Evolutionary conservation across 2,329 filamentous ascomycete species (phyloP), one percentile per base, ranked within the genome.

Genomic region (Cladophialophora psammophila): DNA sequence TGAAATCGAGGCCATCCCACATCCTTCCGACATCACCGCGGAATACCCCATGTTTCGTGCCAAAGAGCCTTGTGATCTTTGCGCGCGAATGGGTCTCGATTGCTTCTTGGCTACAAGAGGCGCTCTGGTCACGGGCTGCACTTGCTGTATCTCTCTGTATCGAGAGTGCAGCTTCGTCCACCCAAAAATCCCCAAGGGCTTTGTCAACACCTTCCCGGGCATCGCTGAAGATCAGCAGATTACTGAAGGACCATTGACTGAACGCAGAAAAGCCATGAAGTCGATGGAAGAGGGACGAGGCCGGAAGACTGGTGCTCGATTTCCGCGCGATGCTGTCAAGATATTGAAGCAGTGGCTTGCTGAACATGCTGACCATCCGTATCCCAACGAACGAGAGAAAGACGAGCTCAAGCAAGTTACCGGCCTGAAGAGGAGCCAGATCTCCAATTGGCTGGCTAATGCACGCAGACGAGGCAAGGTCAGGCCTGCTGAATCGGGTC

Each of bases 401-500:
- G 91, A 93, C 71, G 86, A 88, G 69, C 83, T 97, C 32, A 90
- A 93, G 78, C 85, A 86, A 55, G 86, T 91, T 73, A 97, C 93
- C 0, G 92, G 93, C 7, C 83, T 97, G 48, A 93, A 88, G 76
- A 88, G 92, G 74, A 90, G 86, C 13, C 94, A 97, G 75, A 94
- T 97, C 73, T 90, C 90, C 10, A 96, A 96, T 76, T 97, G 93
- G 93, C 87, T 97, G 55, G 93, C 93, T 66, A 97, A 97, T 78
- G 93, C 93, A 65, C 88, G 93, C 52, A 88, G 93, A 64, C 86
- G 93, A 69, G 90, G 91, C 73, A 97, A 96, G 80, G 88, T 91
- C 63, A 87, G 89, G 56, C 83, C 87, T 65, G 68, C 74, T 1
- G 59, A 40, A 20, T 74, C 71, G 12, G 85, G 90, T 70, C 88